Evolutionary conservation across 2,329 filamentous ascomycete species (phyloP), one percentile per base, ranked within the genome.

Genomic region (Rutstroemia sp.): DNA sequence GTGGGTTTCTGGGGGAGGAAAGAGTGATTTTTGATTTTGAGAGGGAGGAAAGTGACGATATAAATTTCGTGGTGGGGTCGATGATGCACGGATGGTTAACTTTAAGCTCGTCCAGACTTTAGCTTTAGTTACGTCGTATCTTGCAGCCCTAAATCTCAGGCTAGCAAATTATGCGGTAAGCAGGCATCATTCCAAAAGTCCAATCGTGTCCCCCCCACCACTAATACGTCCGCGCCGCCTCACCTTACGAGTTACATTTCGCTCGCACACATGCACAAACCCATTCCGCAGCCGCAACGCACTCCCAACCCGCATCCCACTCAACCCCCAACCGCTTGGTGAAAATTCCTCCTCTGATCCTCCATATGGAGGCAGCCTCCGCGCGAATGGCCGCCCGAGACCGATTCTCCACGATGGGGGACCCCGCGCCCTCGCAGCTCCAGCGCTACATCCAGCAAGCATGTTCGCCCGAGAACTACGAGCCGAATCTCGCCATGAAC

Each of bases 401-500:
- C 78, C 91, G 92, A 73, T 97, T 94, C 81, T 84, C 85, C 74
- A 87, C 87, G 71, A 86, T 88, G 75, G 84, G 85, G 70, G 84
- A 88, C 71, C 84, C 88, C 61, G 83, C 87, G 56, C 83, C 88
- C 62, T 92, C 92, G 57, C 90, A 92, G 71, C 82, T 99, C 59
- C 92, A 95, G 76, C 88, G 94, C 73, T 96, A 92, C 73, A 95
- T 99, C 73, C 85, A 94, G 71, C 92, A 92, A 75, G 92, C 94
- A 63, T 97, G 94, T 77, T 95, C 94, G 68, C 90, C 94, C 51
- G 89, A 95, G 72, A 96, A 97, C 76, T 96, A 91, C 77, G 94
- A 99, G 77, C 92, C 94, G 61, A 97, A 99, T 70, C 86, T 99
- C 55, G 94, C 92, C 57, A 78, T 99, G 62, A 95, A 94, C 70